A percentile compares a stretch with the other conserved stretches of the same genome.
These are phyloP conservation scores for Didymella glomerata DNA, from an alignment of 2,329 filamentous ascomycete species.

Conservation along the genomic window DNA sequence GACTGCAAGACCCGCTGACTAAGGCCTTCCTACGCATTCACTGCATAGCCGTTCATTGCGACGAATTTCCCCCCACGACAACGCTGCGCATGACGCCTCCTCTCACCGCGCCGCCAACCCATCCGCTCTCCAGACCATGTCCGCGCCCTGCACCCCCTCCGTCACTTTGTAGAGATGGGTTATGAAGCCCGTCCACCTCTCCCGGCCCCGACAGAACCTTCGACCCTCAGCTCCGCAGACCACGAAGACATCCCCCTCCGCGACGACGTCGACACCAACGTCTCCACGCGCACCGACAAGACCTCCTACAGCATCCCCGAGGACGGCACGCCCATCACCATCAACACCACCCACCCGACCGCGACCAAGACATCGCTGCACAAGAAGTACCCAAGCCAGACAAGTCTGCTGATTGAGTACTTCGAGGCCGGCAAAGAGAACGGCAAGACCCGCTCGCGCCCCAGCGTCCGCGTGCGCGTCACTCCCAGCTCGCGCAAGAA, in stretches of 20 bases:
- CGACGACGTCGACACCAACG: slow-evolving; percentile 69
- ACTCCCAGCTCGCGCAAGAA: slow-evolving; percentile 71
- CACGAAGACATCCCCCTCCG: slow-evolving; percentile 54
- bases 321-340: slow-evolving; percentile 90
- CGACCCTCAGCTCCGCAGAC: slow-evolving; percentile 69
- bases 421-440: slow-evolving; percentile 81
- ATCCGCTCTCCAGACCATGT: slow-evolving; percentile 36
- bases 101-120: not conserved
- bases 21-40: not conserved
- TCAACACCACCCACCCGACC: slow-evolving; percentile 67
- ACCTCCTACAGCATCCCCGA: slow-evolving; percentile 83
- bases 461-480: slow-evolving; percentile 81
- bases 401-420: slow-evolving; percentile 92
- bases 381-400: slow-evolving; percentile 74
- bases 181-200: slow-evolving; percentile 67
- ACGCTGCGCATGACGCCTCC: not conserved
- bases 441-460: slow-evolving; percentile 70
- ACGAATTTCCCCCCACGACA: not conserved
- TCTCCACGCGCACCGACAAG: slow-evolving; percentile 72
- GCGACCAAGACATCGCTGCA: slow-evolving; percentile 63
- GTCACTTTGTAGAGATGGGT: slow-evolving; percentile 49
- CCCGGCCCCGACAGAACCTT: slow-evolving; percentile 81
- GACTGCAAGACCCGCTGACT: not conserved
- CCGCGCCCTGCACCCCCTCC: slow-evolving; percentile 32
- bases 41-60: not conserved